Evolutionary conservation across 495 filamentous ascomycete genomes (phyloP).

Genomic region (Ramalina intermedia): DNA sequence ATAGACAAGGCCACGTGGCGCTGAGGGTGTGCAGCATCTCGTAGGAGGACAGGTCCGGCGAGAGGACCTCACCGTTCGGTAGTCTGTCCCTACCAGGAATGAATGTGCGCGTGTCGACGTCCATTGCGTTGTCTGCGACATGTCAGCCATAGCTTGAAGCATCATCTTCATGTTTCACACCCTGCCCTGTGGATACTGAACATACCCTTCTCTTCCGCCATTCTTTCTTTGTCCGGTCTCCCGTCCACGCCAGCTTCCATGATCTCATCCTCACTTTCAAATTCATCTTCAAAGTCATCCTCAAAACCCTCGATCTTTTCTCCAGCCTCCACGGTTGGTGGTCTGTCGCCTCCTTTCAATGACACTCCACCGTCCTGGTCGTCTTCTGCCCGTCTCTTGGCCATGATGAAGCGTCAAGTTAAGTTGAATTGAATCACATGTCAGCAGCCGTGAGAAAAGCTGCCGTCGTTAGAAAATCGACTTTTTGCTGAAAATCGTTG

Average conservation of each 20-base stretch:
- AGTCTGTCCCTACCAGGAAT: slow-evolving; percentile 83
- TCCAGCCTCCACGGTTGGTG: slow-evolving; percentile 28
- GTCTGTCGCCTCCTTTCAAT: slow-evolving; percentile 57
- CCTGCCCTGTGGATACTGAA: slow-evolving; percentile 13
- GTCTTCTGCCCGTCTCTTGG: slow-evolving; percentile 51
- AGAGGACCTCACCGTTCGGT: slow-evolving; percentile 73
- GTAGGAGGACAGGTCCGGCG: slow-evolving; percentile 82
- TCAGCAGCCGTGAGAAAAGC: background rate
- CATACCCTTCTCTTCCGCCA: slow-evolving; percentile 66
- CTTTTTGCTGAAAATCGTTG: background rate
- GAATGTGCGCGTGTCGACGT: slow-evolving; percentile 81
- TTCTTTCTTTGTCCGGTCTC: slow-evolving; percentile 78
- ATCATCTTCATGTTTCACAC: slow-evolving; percentile 13
- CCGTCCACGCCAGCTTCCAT: slow-evolving; percentile 90
- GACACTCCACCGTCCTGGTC: slow-evolving; percentile 36
- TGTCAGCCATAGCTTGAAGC: slow-evolving; percentile 9
- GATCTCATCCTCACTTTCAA: slow-evolving; percentile 92
- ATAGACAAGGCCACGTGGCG: slow-evolving; percentile 90
- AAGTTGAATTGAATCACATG: background rate
- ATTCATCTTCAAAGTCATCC: slow-evolving; percentile 94
- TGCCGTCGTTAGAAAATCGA: background rate
- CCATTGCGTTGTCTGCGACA: slow-evolving; percentile 53
- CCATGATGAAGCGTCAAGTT: slow-evolving; percentile 34
- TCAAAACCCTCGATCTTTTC: slow-evolving; percentile 80
- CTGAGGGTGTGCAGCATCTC: slow-evolving; percentile 89